Evolutionary conservation across 257 asterid genomes (phyloP).

Genomic region (Anisodus acutangulus): DNA sequence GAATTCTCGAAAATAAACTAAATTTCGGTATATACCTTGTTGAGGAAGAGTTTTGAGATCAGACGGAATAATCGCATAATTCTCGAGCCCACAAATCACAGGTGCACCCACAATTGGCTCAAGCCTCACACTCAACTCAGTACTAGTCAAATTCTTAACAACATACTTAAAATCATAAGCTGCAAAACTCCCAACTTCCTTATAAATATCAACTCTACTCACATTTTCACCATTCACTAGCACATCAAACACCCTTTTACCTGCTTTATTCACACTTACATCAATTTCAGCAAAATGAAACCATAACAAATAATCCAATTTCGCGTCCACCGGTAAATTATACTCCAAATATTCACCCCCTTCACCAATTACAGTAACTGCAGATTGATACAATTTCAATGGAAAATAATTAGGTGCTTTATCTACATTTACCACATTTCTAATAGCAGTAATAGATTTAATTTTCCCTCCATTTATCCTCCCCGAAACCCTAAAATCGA

Average conservation of each 20-base stretch:
- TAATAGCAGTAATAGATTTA: constrained; percentile 70
- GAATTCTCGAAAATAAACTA: neutral
- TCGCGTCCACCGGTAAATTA: constrained; percentile 73
- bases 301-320: constrained; percentile 81
- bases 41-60: constrained; percentile 77
- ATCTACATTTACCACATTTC: constrained; percentile 50
- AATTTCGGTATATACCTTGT: constrained; percentile 55
- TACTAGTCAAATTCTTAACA: constrained; percentile 76
- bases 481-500: constrained; percentile 37
- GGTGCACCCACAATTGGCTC: constrained; percentile 75
- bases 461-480: constrained; percentile 45
- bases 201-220: constrained; percentile 74
- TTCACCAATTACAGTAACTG: constrained; percentile 51
- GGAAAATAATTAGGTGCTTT: constrained; percentile 81
- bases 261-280: constrained; percentile 67
- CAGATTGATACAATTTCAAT: constrained; percentile 72
- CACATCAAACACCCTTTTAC: constrained; percentile 89
- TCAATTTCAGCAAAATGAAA: constrained; percentile 97
- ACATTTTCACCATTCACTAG: constrained; percentile 71
- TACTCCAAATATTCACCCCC: constrained; percentile 72
- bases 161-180: constrained; percentile 79
- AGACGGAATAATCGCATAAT: constrained; percentile 85
- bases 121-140: constrained; percentile 66
- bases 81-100: constrained; percentile 87
- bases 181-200: constrained; percentile 77